Percentiles rank a stretch among this genome's conserved stretches.
Conservation (phyloP, 2,329 filamentous ascomycete genomes). For the Lachnellula occidentalis region DNA sequence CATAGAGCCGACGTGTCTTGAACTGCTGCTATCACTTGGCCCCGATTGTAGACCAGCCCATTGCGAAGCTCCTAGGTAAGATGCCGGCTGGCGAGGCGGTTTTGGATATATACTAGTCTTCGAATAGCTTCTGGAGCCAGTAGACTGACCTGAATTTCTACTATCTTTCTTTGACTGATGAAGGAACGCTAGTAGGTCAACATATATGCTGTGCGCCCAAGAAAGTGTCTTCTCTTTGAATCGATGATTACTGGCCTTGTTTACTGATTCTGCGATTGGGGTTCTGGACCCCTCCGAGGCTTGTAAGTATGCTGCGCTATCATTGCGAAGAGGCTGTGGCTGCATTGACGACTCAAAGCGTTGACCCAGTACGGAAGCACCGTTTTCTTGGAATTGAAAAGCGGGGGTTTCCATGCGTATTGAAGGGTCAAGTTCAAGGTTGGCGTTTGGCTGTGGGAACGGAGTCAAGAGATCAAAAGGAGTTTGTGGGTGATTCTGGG, state of each 20-base stretch:
- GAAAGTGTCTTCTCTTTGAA: conserved; percentile 65
- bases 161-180: conserved; percentile 52
- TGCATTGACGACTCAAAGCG: conserved; percentile 2
- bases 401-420: neutral
- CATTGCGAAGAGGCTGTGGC: conserved; percentile 3
- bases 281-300: conserved; percentile 18
- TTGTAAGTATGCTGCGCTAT: conserved; percentile 6
- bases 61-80: conserved; percentile 18
- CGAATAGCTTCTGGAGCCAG: conserved; percentile 34
- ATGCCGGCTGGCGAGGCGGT: conserved; percentile 30
- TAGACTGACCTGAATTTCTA: conserved; percentile 31
- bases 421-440: conserved; percentile 9
- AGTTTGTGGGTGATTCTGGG: conserved; percentile 10
- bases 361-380: conserved; percentile 1
- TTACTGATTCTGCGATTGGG: conserved; percentile 19
- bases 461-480: conserved; percentile 10
- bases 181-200: conserved; percentile 62
- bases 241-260: conserved; percentile 33
- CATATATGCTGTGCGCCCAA: conserved; percentile 68
- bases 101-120: conserved; percentile 53
- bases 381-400: conserved; percentile 4
- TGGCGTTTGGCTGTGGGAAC: conserved; percentile 9
- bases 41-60: conserved; percentile 12
- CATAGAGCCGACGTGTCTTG: conserved; percentile 1
- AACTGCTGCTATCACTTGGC: neutral